phyloP scores from a whole-genome alignment of 176 grass and related monocot species.

The Calamus simplicifolius region DNA sequence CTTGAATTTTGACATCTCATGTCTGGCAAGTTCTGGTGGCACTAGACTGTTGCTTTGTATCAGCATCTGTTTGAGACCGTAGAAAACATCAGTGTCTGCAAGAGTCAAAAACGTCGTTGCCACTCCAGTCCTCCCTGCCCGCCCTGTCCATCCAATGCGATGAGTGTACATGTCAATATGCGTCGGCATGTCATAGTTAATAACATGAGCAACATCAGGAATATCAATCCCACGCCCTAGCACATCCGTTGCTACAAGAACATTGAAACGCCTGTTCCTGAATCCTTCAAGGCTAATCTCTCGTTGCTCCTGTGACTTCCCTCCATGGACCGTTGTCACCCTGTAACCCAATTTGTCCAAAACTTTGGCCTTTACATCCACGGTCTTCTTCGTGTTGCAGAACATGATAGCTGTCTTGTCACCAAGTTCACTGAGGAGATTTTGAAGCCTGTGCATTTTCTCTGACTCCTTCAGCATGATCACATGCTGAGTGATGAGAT shows the following conservation, averaged over 20 bases:
- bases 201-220: constrained; percentile 96
- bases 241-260: constrained; percentile 96
- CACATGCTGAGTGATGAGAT: constrained; percentile 86
- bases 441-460: constrained; percentile 74
- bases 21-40: constrained; percentile 91
- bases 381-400: constrained; percentile 93
- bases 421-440: constrained; percentile 72
- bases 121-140: constrained; percentile 84
- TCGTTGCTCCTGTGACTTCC: constrained; percentile 94
- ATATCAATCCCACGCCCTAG: constrained; percentile 98
- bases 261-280: constrained; percentile 89
- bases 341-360: constrained; percentile 79
- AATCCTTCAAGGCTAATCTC: constrained; percentile 95
- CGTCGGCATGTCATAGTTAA: constrained; percentile 87
- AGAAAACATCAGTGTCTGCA: constrained; percentile 77
- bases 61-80: constrained; percentile 98
- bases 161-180: constrained; percentile 87
- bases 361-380: constrained; percentile 70
- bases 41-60: constrained; percentile 88
- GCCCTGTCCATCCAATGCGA: constrained; percentile 89
- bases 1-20: constrained; percentile 92
- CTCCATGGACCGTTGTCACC: constrained; percentile 83
- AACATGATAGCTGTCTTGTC: constrained; percentile 98
- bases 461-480: constrained; percentile 86
- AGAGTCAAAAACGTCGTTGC: constrained; percentile 88